Percentiles rank a stretch among this genome's conserved stretches.
Conservation (phyloP, 2,329 filamentous ascomycete species). For the Myriosclerotinia duriaeana region DNA sequence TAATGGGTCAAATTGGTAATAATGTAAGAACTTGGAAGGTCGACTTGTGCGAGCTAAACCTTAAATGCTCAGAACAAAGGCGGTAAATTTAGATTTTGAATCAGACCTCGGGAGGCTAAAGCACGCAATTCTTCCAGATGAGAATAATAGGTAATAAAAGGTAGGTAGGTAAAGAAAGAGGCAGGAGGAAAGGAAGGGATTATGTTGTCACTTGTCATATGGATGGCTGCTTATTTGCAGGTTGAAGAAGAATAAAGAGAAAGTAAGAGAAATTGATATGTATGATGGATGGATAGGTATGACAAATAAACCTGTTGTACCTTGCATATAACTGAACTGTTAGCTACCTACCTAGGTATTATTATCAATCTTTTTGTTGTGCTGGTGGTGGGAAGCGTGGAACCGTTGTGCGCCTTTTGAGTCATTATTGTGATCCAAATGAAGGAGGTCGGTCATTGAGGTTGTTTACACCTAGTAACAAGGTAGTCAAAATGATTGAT, state of each 20-base stretch:
- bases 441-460: neutral
- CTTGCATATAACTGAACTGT: neutral
- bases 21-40: neutral
- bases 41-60: neutral
- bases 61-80: conserved; percentile 10
- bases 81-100: neutral
- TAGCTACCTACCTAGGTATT: no score
- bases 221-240: neutral
- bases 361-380: neutral
- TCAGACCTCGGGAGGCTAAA: neutral
- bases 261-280: neutral
- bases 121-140: neutral
- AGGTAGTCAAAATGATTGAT: neutral
- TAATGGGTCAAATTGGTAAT: conserved; percentile 17
- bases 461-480: no score
- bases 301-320: neutral
- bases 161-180: neutral
- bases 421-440: no score
- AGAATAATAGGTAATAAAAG: neutral
- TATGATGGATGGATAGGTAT: no score
- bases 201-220: no score
- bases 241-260: no score
- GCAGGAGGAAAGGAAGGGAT: neutral
- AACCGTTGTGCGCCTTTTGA: neutral
- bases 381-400: neutral